Evolutionary conservation across 2,329 filamentous ascomycete genomes (phyloP).

Genomic region (Trichoderma atrobrunneum): DNA sequence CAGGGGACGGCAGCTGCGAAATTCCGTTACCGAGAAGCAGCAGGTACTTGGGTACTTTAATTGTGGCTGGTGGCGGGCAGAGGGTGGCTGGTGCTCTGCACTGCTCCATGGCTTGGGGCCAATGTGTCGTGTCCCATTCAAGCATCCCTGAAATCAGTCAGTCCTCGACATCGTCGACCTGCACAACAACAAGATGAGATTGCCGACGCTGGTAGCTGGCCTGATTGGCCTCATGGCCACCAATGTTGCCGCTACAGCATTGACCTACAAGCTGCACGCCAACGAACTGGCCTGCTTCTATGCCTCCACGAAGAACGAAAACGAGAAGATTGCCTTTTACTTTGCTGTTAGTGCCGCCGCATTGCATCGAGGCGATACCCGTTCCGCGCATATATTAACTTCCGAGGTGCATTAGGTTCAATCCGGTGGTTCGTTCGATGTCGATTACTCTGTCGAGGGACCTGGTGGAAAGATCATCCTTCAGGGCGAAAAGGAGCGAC

Average conservation of each 20-base stretch:
- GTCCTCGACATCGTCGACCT: conserved; percentile 30
- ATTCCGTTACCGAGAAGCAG: conserved; percentile 21
- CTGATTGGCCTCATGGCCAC: conserved; percentile 70
- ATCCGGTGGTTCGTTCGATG: conserved; percentile 96
- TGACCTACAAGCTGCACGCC: conserved; percentile 87
- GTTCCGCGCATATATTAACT: neutral
- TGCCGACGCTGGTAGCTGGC: conserved; percentile 59
- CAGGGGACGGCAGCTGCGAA: conserved; percentile 23
- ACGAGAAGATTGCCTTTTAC: conserved; percentile 94
- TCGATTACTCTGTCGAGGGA: conserved; percentile 86
- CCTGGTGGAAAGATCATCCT: conserved; percentile 79
- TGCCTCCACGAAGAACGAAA: conserved; percentile 70
- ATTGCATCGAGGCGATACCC: neutral
- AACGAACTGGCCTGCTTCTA: conserved; percentile 98
- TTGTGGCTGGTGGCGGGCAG: neutral
- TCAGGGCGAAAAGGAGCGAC: conserved; percentile 83
- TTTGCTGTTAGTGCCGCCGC: conserved; percentile 71
- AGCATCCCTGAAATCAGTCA: conserved; percentile 14
- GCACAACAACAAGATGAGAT: conserved; percentile 56
- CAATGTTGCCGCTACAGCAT: conserved; percentile 76
- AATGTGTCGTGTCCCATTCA: conserved; percentile 21
- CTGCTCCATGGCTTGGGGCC: neutral
- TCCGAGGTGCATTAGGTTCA: conserved; percentile 64
- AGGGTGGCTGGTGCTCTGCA: conserved; percentile 1
- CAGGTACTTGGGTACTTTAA: neutral